Evolutionary conservation across 768 basidiomycete species (phyloP).

Genomic region (Boletus coccyginus): DNA sequence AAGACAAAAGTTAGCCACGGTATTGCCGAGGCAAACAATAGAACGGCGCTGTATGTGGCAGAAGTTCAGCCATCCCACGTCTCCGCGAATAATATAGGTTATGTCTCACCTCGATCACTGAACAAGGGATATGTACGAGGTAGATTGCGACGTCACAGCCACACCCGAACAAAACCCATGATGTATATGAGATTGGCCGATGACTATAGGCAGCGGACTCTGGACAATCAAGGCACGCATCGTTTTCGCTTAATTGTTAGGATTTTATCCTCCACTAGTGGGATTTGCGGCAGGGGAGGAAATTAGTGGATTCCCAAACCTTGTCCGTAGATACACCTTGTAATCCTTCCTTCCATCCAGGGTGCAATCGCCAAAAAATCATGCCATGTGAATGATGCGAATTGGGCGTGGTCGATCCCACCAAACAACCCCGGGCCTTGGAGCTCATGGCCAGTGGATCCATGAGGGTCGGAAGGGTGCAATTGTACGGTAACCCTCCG

Average conservation of each 20-base stretch:
- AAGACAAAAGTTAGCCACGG: slow-evolving; percentile 23
- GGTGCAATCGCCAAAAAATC: slow-evolving; percentile 74
- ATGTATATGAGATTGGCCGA: background rate
- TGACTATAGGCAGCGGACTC: background rate
- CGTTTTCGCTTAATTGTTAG: background rate
- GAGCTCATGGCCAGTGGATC: slow-evolving; percentile 34
- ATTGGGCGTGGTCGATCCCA: slow-evolving; percentile 53
- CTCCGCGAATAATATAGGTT: slow-evolving; percentile 16
- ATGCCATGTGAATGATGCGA: slow-evolving; percentile 65
- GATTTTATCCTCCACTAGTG: background rate
- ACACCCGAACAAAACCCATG: slow-evolving; percentile 10
- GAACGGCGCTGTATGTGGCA: background rate
- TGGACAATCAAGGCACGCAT: slow-evolving; percentile 5
- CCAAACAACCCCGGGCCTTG: slow-evolving; percentile 50
- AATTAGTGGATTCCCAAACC: slow-evolving; percentile 56
- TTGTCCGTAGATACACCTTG: slow-evolving; percentile 63
- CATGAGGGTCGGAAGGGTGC: slow-evolving; percentile 41
- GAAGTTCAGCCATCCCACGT: slow-evolving; percentile 3
- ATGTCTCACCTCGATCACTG: slow-evolving; percentile 34
- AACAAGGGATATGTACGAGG: slow-evolving; percentile 11
- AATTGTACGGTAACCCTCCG: slow-evolving; percentile 64
- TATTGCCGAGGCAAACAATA: slow-evolving; percentile 26
- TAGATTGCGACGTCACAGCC: slow-evolving; percentile 10
- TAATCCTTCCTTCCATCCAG: slow-evolving; percentile 70
- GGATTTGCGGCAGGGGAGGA: background rate